phyloP scores from a whole-genome alignment of 2,329 filamentous ascomycete genomes.

The Cordyceps farinosa region DNA sequence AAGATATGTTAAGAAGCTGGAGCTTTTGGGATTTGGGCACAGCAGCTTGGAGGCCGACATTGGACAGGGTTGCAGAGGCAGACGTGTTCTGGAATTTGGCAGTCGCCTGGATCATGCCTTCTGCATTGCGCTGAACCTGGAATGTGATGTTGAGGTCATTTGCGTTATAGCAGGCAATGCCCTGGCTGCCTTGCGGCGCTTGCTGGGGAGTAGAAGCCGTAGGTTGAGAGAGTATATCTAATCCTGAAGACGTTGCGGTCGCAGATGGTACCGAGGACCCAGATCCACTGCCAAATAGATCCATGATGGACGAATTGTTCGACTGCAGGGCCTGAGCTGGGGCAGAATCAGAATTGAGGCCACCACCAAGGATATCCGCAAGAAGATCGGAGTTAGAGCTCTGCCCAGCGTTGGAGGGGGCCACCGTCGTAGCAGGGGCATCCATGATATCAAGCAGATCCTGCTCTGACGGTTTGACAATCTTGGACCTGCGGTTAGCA shows the following conservation, averaged over 20 bases:
- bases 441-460: conserved; percentile 94
- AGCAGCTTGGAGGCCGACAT: conserved; percentile 84
- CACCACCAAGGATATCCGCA: conserved; percentile 84
- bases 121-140: conserved; percentile 77
- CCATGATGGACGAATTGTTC: conserved; percentile 76
- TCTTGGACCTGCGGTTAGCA: conserved; percentile 71
- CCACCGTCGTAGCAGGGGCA: conserved; percentile 53
- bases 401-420: conserved; percentile 47
- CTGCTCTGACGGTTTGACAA: conserved; percentile 80
- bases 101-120: conserved; percentile 74
- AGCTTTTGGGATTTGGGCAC: conserved; percentile 96
- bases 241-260: conserved; percentile 37
- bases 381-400: conserved; percentile 80
- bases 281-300: conserved; percentile 64
- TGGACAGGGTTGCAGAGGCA: conserved; percentile 60
- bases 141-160: conserved; percentile 80
- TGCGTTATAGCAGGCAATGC: conserved; percentile 76
- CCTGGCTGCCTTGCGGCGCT: conserved; percentile 36
- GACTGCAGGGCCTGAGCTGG: conserved; percentile 46
- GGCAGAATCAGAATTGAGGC: conserved; percentile 44
- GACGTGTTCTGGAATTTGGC: conserved; percentile 81
- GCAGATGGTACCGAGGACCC: conserved; percentile 34
- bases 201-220: conserved; percentile 48
- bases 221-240: conserved; percentile 48
- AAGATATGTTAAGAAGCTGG: conserved; percentile 86